Percentiles rank a stretch among this genome's conserved stretches.
phyloP scores from a whole-genome alignment of 2,329 filamentous ascomycete genomes.

The Karstenula rhodostoma region DNA sequence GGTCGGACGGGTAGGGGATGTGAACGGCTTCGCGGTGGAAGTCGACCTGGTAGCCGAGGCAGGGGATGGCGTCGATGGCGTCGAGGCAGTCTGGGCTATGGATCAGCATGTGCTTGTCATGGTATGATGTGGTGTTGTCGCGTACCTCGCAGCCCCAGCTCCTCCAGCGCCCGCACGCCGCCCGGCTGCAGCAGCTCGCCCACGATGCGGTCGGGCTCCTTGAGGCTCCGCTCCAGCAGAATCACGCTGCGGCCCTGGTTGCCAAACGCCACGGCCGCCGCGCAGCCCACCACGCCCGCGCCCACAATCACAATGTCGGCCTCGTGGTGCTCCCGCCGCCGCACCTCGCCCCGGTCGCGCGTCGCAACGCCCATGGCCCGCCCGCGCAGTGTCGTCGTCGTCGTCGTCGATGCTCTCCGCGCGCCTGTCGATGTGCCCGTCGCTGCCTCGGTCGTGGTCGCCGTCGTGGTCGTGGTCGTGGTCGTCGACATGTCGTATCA shows the following conservation, averaged over 20 bases:
- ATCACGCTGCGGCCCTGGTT: constrained; percentile 91
- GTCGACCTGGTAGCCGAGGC: constrained; percentile 86
- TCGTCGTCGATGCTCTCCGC: neutral
- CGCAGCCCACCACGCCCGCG: constrained; percentile 88
- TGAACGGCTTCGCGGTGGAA: constrained; percentile 77
- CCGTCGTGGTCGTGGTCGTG: constrained; percentile 5
- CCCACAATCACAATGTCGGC: constrained; percentile 91
- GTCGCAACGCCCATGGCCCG: constrained; percentile 24
- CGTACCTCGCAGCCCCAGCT: constrained; percentile 72
- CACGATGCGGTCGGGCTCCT: constrained; percentile 94
- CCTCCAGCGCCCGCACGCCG: constrained; percentile 80
- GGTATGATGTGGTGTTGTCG: too few species aligned
- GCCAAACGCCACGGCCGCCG: constrained; percentile 82
- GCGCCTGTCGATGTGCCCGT: neutral
- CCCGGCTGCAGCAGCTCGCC: constrained; percentile 95
- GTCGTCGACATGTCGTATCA: neutral
- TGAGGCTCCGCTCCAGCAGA: constrained; percentile 85
- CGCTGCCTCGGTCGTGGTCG: constrained; percentile 9
- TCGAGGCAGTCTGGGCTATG: constrained; percentile 73
- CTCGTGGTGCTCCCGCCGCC: constrained; percentile 65
- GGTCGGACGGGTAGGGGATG: constrained; percentile 79
- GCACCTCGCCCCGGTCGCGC: constrained; percentile 50
- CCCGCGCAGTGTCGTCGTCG: constrained; percentile 6
- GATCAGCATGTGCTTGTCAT: too few species aligned
- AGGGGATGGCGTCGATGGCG: constrained; percentile 83